Conservation (phyloP, 805 yeast genomes). For the Cyberlindnera maritima region DNA sequence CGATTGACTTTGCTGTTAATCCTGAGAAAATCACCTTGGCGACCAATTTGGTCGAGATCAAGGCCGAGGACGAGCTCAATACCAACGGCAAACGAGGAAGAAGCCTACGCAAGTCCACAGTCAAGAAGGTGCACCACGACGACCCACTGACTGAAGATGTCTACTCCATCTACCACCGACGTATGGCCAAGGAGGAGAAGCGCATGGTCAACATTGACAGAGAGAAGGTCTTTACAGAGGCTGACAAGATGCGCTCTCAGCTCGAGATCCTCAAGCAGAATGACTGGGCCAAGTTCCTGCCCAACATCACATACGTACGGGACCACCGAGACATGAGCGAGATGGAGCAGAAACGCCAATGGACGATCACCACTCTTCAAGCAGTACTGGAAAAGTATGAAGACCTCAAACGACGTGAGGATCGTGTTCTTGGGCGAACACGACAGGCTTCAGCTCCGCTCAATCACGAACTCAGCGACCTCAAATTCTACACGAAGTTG, state of each 20-base stretch:
- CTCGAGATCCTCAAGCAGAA: slow-evolving; percentile 40
- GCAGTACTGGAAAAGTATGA: slow-evolving; percentile 20
- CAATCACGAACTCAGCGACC: slow-evolving; percentile 8
- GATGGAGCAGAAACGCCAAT: slow-evolving; percentile 43
- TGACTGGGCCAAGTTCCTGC: slow-evolving; percentile 46
- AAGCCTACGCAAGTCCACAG: slow-evolving; percentile 17
- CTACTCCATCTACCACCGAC: slow-evolving; percentile 47
- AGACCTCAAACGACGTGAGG: slow-evolving; percentile 24
- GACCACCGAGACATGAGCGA: slow-evolving; percentile 47
- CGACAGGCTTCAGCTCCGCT: background rate
- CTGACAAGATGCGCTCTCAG: slow-evolving; percentile 44
- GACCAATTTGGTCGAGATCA: slow-evolving; percentile 7
- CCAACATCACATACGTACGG: slow-evolving; percentile 47
- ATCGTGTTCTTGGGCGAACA: slow-evolving; percentile 19
- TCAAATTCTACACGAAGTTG: slow-evolving; percentile 20
- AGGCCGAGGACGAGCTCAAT: background rate
- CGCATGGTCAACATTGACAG: slow-evolving; percentile 52
- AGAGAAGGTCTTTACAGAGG: slow-evolving; percentile 50
- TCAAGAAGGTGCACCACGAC: slow-evolving; percentile 5
- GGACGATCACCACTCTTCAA: slow-evolving; percentile 49
- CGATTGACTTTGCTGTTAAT: slow-evolving; percentile 7
- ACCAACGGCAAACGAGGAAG: slow-evolving; percentile 4
- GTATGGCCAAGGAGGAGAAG: slow-evolving; percentile 65
- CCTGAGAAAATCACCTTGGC: slow-evolving; percentile 4
- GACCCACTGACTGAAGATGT: slow-evolving; percentile 47